These are phyloP conservation scores for Elongisporangium prolatum DNA, from an alignment of 352 stramenopile genomes.

Conservation along the genomic window DNA sequence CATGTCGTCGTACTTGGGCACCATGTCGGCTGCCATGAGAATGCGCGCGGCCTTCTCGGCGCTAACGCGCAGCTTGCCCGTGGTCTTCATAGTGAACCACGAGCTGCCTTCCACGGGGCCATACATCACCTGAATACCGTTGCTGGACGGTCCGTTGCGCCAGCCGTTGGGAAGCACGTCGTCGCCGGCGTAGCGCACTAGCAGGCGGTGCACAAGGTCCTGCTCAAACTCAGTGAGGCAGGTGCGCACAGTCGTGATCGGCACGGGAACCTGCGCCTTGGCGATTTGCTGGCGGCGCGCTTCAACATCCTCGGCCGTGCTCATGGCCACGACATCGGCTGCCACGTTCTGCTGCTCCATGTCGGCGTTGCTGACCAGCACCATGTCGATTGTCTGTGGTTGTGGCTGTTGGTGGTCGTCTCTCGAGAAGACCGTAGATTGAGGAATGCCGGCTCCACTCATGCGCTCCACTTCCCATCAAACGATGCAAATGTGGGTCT, in stretches of 20 bases:
- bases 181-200: constrained; percentile 47
- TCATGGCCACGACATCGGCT: too few species aligned
- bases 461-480: too few species aligned
- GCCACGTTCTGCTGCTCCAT: too few species aligned
- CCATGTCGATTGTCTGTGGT: too few species aligned
- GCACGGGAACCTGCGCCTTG: constrained; percentile 24
- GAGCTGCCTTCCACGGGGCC: constrained; percentile 51
- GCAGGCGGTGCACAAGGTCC: constrained; percentile 45
- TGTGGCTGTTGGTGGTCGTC: too few species aligned
- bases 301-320: too few species aligned
- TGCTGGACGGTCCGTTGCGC: constrained; percentile 53
- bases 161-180: constrained; percentile 66
- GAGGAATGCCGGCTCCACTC: too few species aligned
- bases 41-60: constrained; percentile 44
- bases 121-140: constrained; percentile 74
- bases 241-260: constrained; percentile 39
- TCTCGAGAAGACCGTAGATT: too few species aligned
- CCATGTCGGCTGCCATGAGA: constrained; percentile 49
- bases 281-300: too few species aligned
- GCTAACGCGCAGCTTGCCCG: constrained; percentile 47
- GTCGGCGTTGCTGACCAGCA: too few species aligned
- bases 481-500: too few species aligned
- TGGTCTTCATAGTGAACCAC: constrained; percentile 77
- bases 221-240: constrained; percentile 50
- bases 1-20: constrained; percentile 79